phyloP scores from a whole-genome alignment of 2,329 filamentous ascomycete genomes.

The Knufia fluminis region DNA sequence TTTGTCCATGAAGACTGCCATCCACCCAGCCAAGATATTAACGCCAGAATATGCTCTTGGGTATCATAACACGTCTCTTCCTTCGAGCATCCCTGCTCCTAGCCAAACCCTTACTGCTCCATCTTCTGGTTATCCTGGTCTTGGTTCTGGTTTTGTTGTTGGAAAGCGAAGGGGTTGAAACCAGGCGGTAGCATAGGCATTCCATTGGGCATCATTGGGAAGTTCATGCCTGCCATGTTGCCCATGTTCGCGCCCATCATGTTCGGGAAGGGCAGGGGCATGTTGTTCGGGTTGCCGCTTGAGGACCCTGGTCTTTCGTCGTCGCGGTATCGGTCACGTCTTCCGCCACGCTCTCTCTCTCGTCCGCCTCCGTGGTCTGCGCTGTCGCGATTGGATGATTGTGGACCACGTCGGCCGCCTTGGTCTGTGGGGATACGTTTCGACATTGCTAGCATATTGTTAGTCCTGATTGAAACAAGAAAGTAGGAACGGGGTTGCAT shows the following conservation, averaged over 20 bases:
- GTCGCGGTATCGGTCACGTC: slow-evolving; percentile 26
- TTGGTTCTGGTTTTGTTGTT: slow-evolving; percentile 9
- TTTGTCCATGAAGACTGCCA: background rate
- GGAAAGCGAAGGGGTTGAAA: slow-evolving; percentile 32
- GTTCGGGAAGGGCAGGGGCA: slow-evolving; percentile 35
- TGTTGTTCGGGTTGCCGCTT: slow-evolving; percentile 27
- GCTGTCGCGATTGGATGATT: slow-evolving; percentile 34
- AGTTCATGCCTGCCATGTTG: slow-evolving; percentile 32
- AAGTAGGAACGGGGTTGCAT: slow-evolving; percentile 15
- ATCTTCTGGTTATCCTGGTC: background rate
- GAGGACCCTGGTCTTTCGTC: slow-evolving; percentile 17
- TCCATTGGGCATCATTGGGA: slow-evolving; percentile 41
- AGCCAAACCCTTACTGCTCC: background rate
- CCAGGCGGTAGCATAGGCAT: slow-evolving; percentile 42
- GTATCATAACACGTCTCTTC: background rate
- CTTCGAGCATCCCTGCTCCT: background rate
- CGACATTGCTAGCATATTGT: slow-evolving; percentile 36
- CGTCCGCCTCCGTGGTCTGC: slow-evolving; percentile 24
- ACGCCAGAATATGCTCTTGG: background rate
- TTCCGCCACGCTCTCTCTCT: slow-evolving; percentile 22
- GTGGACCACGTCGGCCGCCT: slow-evolving; percentile 40
- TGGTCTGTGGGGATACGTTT: slow-evolving; percentile 43
- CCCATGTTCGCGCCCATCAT: too few relatives aligned
- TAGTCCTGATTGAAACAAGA: slow-evolving; percentile 12
- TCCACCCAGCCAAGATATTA: background rate